Evolutionary conservation across 176 grass and related monocot species (phyloP).

Genomic region (sorghum (Sorghum bicolor)): Sorghum_bicolor_NCBIv3 NC_012876.2:4493501-4494000

Average conservation of each 20-base stretch:
- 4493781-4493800: too few species aligned
- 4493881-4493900: not conserved
- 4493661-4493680: not conserved
- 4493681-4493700: not conserved
- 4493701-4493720: too few species aligned
- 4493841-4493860: too few species aligned
- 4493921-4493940: not conserved
- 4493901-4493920: not conserved
- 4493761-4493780: not conserved
- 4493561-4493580: not conserved
- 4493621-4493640: not conserved
- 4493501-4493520: not conserved
- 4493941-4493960: not conserved
- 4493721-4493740: not conserved
- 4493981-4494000: slow-evolving; percentile 11
- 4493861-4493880: too few species aligned
- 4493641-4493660: not conserved
- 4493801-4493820: not conserved
- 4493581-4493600: not conserved
- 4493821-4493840: too few species aligned
- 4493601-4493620: too few species aligned
- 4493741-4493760: not conserved
- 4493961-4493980: not conserved
- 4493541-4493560: not conserved
- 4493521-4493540: too few species aligned